Percentiles rank a stretch among this genome's conserved stretches.
Evolutionary conservation across 2,329 filamentous ascomycete species (phyloP).

Genomic region (Alternaria viburni): DNA sequence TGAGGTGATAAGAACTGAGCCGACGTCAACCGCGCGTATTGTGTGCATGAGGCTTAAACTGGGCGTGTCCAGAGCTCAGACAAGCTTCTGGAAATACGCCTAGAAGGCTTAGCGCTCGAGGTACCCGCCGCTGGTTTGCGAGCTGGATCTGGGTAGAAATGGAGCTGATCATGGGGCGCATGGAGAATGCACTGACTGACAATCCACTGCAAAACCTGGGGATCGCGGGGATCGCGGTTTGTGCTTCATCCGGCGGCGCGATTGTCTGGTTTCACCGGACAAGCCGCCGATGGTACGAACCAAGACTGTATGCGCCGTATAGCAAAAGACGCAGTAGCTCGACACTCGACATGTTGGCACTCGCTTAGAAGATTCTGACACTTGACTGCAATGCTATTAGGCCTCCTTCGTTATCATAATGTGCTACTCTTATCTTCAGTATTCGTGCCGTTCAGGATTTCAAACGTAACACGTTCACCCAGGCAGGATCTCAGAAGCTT

Average conservation of each 20-base stretch:
- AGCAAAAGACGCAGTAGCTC: not conserved
- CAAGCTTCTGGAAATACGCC: conserved; percentile 18
- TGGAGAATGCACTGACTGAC: not conserved
- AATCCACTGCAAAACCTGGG: not conserved
- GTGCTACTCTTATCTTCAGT: conserved; percentile 8
- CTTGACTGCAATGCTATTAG: not conserved
- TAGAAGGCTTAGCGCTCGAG: conserved; percentile 9
- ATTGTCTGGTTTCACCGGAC: not conserved
- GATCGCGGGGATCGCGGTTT: not conserved
- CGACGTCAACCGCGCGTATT: conserved; percentile 23
- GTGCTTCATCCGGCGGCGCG: not conserved
- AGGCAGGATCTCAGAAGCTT: not conserved
- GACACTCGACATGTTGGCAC: not conserved
- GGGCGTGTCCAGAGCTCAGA: conserved; percentile 7
- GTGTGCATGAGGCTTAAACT: conserved; percentile 21
- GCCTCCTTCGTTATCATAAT: not conserved
- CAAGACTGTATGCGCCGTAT: not conserved
- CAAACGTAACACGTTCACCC: conserved; percentile 11
- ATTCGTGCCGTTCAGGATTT: not conserved
- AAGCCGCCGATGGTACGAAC: not conserved
- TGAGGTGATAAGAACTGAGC: conserved; percentile 7
- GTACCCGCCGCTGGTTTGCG: conserved; percentile 18
- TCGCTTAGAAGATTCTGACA: not conserved
- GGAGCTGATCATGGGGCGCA: not conserved
- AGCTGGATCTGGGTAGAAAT: conserved; percentile 2